Evolutionary conservation across 441 rosid genomes (phyloP).

Genomic region (Arabidopsis lyrata): DNA sequence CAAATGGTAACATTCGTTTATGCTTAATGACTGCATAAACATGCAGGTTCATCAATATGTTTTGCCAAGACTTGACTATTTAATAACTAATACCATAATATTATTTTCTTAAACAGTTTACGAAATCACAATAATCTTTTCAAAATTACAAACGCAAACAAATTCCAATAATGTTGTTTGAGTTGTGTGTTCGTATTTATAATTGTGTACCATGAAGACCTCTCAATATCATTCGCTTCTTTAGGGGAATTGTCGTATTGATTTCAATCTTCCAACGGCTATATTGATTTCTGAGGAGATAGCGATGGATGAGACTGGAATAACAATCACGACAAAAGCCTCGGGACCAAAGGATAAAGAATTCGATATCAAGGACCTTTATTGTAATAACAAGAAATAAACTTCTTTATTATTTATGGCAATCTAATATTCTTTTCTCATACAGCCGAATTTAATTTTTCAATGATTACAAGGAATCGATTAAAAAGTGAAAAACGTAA

Average conservation of each 20-base stretch:
- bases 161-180: too few relatives aligned
- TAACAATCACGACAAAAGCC: conserved; percentile 19
- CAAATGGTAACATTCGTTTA: conserved; percentile 2
- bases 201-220: neutral
- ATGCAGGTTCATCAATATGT: too few relatives aligned
- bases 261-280: conserved; percentile 30
- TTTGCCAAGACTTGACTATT: too few relatives aligned
- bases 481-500: too few relatives aligned
- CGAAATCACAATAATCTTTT: too few relatives aligned
- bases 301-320: conserved; percentile 25
- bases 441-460: neutral
- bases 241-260: neutral
- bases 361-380: conserved; percentile 8
- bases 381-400: neutral
- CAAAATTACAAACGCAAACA: too few relatives aligned
- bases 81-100: too few relatives aligned
- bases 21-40: neutral
- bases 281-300: conserved; percentile 26
- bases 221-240: too few relatives aligned
- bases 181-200: neutral
- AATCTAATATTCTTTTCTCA: neutral
- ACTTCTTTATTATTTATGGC: neutral
- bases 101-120: too few relatives aligned
- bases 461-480: neutral
- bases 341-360: conserved; percentile 25